phyloP scores from a whole-genome alignment of 2,329 filamentous ascomycete species.

The Ceratocystis huliohia region DNA sequence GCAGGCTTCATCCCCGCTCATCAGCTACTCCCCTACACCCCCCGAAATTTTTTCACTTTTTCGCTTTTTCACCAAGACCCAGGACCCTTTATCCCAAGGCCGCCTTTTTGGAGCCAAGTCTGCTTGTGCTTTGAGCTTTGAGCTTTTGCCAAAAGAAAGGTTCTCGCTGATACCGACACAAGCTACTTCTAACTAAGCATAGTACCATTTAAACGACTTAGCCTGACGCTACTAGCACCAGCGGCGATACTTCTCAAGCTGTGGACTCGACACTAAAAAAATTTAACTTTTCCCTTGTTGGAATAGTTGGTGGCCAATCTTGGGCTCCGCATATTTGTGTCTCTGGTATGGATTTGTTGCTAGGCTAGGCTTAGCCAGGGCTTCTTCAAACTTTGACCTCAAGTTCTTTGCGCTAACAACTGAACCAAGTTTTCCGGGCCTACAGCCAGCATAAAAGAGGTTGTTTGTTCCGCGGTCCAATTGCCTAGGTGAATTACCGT shows the following conservation, averaged over 20 bases:
- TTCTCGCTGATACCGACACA: constrained; percentile 5
- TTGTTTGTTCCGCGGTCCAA: not conserved
- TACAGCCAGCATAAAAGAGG: constrained; percentile 2
- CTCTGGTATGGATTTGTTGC: not conserved
- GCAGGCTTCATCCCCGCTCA: constrained; percentile 9
- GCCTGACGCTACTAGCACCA: constrained; percentile 8
- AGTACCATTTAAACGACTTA: constrained; percentile 3
- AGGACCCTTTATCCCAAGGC: constrained; percentile 6
- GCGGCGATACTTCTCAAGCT: constrained; percentile 9
- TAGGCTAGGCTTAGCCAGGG: constrained; percentile 10
- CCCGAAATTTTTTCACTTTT: not conserved
- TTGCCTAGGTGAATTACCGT: not conserved
- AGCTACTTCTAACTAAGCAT: not conserved
- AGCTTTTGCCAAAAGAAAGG: not conserved
- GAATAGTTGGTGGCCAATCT: constrained; percentile 10
- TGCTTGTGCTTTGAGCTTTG: constrained; percentile 1
- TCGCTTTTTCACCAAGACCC: not conserved
- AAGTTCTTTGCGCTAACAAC: constrained; percentile 5
- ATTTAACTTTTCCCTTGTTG: constrained; percentile 3
- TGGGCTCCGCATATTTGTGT: not conserved
- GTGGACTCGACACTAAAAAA: constrained; percentile 4
- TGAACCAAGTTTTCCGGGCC: constrained; percentile 3
- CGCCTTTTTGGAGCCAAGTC: not conserved
- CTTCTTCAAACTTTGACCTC: not conserved
- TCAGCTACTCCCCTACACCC: constrained; percentile 9